Evolutionary conservation across 257 asterid genomes (phyloP).

Genomic region (Capsicum chinense): DNA sequence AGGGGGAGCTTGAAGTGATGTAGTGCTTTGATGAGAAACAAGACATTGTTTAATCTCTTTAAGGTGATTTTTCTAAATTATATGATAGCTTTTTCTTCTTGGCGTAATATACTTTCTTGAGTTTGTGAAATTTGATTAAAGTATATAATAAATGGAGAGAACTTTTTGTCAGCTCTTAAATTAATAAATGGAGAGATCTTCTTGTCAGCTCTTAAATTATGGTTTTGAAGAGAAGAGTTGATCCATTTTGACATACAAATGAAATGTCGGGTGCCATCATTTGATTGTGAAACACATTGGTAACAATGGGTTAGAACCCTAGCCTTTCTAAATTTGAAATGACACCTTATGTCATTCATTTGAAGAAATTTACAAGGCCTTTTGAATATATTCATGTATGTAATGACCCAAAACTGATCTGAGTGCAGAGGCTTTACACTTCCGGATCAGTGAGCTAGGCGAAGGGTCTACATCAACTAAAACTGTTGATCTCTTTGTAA

Average conservation of each 20-base stretch:
- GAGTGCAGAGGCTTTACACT: too few species aligned
- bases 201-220: neutral
- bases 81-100: slow-evolving; percentile 15
- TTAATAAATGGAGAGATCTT: too few species aligned
- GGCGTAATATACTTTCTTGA: slow-evolving; percentile 20
- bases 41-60: slow-evolving; percentile 87
- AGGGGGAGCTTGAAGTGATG: slow-evolving; percentile 95
- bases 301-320: slow-evolving; percentile 18
- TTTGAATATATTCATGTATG: neutral
- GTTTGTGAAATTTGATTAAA: slow-evolving; percentile 23
- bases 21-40: slow-evolving; percentile 86
- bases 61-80: slow-evolving; percentile 59
- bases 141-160: neutral
- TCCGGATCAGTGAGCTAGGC: too few species aligned
- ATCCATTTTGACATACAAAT: slow-evolving; percentile 16
- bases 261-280: neutral
- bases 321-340: neutral
- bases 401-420: neutral
- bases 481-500: too few species aligned
- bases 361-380: neutral
- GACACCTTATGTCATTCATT: slow-evolving; percentile 7
- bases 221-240: neutral
- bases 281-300: neutral
- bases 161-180: neutral
- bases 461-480: too few species aligned